These are phyloP conservation scores for Monosporascus sp. DNA, from an alignment of 2,329 filamentous ascomycete genomes.

Conservation along the genomic window DNA sequence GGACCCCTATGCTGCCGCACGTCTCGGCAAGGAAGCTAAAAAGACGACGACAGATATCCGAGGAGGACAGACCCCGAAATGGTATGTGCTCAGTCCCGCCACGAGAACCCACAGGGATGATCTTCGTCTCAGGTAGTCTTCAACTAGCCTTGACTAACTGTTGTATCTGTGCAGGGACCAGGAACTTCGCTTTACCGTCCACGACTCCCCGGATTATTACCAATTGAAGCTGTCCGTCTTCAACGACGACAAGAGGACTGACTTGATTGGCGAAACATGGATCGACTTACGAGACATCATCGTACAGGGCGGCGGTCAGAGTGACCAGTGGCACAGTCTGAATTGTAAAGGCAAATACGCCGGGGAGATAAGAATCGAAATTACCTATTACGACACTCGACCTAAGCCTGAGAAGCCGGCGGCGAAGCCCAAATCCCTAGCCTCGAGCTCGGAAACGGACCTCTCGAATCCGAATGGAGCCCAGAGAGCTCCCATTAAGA, in stretches of 20 bases:
- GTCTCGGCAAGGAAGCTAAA: constrained; percentile 93
- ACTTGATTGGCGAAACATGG: constrained; percentile 92
- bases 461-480: constrained; percentile 7
- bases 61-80: constrained; percentile 91
- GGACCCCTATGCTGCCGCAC: constrained; percentile 91
- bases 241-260: constrained; percentile 97
- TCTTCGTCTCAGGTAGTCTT: background rate
- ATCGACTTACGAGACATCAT: constrained; percentile 78
- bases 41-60: constrained; percentile 93
- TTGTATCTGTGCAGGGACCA: constrained; percentile 67
- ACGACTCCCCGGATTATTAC: constrained; percentile 94
- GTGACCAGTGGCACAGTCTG: constrained; percentile 84
- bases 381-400: constrained; percentile 90
- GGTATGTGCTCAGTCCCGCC: constrained; percentile 52
- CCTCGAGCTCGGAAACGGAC: constrained; percentile 30
- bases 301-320: constrained; percentile 83
- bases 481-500: constrained; percentile 62
- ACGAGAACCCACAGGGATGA: too few species aligned
- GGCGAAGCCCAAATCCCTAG: constrained; percentile 46
- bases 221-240: constrained; percentile 94
- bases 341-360: constrained; percentile 92
- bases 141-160: constrained; percentile 9
- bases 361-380: constrained; percentile 87
- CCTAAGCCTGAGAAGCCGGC: constrained; percentile 70
- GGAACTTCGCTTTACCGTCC: constrained; percentile 90